A percentile compares a stretch with the other conserved stretches of the same genome.
These are phyloP conservation scores for Sporothrix brunneoviolacea DNA, from an alignment of 2,329 filamentous ascomycete genomes.

Conservation along the genomic window DNA sequence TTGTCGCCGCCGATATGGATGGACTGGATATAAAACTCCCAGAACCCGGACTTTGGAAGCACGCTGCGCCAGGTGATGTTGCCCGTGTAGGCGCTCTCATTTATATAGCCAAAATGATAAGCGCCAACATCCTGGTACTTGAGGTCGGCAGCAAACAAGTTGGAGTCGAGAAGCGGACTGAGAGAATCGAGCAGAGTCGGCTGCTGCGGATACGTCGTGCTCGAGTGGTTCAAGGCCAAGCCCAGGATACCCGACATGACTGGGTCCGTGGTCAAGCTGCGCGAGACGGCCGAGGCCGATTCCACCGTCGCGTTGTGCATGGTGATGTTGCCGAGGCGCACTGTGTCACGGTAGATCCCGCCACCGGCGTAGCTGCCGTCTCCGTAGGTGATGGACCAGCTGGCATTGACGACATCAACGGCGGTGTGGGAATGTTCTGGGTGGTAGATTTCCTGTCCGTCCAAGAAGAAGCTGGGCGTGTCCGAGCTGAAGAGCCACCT, in stretches of 20 bases:
- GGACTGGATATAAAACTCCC: constrained; percentile 31
- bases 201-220: constrained; percentile 36
- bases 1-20: constrained; percentile 28
- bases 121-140: constrained; percentile 39
- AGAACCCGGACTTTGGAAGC: constrained; percentile 45
- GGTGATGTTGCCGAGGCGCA: constrained; percentile 39
- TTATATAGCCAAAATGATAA: constrained; percentile 46
- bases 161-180: constrained; percentile 31
- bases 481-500: constrained; percentile 51
- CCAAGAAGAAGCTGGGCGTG: constrained; percentile 37
- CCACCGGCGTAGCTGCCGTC: constrained; percentile 41
- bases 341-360: constrained; percentile 44
- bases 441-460: constrained; percentile 38
- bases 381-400: constrained; percentile 44
- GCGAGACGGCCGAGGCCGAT: constrained; percentile 36
- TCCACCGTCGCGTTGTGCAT: constrained; percentile 43
- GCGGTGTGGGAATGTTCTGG: constrained; percentile 41
- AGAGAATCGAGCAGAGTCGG: constrained; percentile 41
- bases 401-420: constrained; percentile 32
- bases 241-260: constrained; percentile 47
- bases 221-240: constrained; percentile 40
- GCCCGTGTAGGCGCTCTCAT: constrained; percentile 32
- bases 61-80: constrained; percentile 40
- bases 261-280: constrained; percentile 35
- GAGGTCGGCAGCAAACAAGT: constrained; percentile 46